These are phyloP conservation scores for Dryas alaskensis DNA, from an alignment of 306 rosid species.

Conservation along the genomic window DNA sequence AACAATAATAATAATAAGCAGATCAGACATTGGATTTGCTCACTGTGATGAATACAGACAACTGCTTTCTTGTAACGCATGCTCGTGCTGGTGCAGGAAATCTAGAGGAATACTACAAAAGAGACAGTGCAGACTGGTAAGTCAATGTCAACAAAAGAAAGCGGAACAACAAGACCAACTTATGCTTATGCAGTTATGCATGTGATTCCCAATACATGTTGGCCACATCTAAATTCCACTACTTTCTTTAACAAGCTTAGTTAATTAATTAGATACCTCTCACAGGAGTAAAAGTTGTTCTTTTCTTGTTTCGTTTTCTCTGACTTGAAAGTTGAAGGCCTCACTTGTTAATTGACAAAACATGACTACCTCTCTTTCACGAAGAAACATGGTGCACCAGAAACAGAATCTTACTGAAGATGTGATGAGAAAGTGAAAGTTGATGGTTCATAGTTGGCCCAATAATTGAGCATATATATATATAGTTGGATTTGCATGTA, in stretches of 20 bases:
- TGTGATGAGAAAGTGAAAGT: slow-evolving; percentile 1
- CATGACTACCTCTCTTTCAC: neutral
- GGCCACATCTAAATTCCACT: neutral
- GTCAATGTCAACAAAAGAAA: slow-evolving; percentile 12
- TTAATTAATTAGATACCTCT: neutral
- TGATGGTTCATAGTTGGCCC: neutral
- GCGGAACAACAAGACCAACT: neutral
- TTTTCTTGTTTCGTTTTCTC: too few species aligned
- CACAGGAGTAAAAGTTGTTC: neutral
- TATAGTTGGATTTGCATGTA: neutral
- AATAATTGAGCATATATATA: neutral
- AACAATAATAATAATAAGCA: too few species aligned
- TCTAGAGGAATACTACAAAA: neutral
- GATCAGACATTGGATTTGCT: neutral
- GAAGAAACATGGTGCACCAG: neutral
- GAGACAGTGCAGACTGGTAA: neutral
- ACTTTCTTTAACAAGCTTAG: neutral
- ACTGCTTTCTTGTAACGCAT: neutral
- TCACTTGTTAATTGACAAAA: neutral
- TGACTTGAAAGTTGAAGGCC: neutral
- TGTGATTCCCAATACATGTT: neutral
- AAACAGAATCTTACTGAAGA: slow-evolving; percentile 2
- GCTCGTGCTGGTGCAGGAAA: neutral
- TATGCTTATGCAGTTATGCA: neutral
- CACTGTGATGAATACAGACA: neutral